Evolutionary conservation across 176 grass and related monocot species (phyloP), one percentile per base, ranked within the genome.

Genomic region (Eremochloa ophiuroides): DNA sequence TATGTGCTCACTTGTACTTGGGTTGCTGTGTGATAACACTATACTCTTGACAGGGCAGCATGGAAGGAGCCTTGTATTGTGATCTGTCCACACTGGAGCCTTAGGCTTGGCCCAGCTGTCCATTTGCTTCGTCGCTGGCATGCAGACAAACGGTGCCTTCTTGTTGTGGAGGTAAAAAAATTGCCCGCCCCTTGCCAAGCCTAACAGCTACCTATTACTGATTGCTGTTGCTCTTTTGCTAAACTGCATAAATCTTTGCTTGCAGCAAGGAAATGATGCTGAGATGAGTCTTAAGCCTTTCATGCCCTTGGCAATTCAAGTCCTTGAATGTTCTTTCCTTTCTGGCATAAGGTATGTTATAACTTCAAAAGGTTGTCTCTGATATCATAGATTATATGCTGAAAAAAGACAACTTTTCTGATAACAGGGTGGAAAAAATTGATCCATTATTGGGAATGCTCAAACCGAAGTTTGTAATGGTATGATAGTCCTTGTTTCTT

Each of bases 31-130:
- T 40, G 50, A 27, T 77, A 14, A 80, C 47, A 62, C 61, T 84
- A 26, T 46, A 61, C 83, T 87, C 55, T 61, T 87, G 33, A 60
- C 89, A 98, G 92, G 82, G 85, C 74, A 81, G 80, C 79, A 71
- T 95, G 95, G 95, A 86, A 93, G 72, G 92, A 98, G 60, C 95
- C 92, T 53, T 94, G 92, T 76, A 86, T 98, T 84, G 88, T 98
- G 71, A 78, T 98, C 65, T 87, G 85, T 75, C 84, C 95, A 62
- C 90, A 98, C 56, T 93, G 84, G 92, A 88, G 68, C 85, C 95
- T 95, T 75, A 89, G 95, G 61, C 82, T 91, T 50, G 88, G 90
- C 55, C 82, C 88, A 8, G 79, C 75, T 75, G 92, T 93, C 68
- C 90, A 88, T 76, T 92, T 98, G 82, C 95, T 98, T 84, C 78